These are phyloP conservation scores for Pholiota microspora DNA, from an alignment of 768 basidiomycete species.

Conservation along the genomic window DNA sequence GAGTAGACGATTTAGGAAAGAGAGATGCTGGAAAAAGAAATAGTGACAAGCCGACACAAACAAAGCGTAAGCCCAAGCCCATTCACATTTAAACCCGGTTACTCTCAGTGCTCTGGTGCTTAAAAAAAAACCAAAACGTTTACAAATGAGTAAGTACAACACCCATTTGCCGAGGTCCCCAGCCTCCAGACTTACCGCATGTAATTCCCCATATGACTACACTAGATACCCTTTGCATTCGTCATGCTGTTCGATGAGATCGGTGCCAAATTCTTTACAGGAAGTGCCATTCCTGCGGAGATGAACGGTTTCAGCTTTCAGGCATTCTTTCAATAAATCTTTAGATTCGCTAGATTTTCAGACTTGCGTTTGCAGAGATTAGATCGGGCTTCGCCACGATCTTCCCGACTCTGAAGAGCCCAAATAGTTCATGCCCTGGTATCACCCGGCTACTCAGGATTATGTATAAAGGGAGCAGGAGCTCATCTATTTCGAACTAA, in stretches of 20 bases:
- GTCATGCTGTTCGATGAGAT: conserved; percentile 23
- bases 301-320: conserved; percentile 23
- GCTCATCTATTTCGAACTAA: conserved; percentile 2
- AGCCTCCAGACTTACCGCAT: not conserved
- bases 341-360: conserved; percentile 31
- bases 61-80: not conserved
- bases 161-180: not conserved
- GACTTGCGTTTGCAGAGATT: conserved; percentile 25
- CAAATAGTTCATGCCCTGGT: not conserved
- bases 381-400: conserved; percentile 30
- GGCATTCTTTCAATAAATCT: conserved; percentile 34
- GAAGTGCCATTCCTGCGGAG: conserved; percentile 27
- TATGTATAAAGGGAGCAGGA: conserved; percentile 16
- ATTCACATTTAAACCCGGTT: conserved; percentile 10
- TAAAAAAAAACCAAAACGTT: conserved; percentile 6
- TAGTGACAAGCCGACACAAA: conserved; percentile 7
- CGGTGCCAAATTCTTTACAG: conserved; percentile 25
- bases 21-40: conserved; percentile 22
- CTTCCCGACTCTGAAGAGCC: conserved; percentile 20
- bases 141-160: not conserved
- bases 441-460: not conserved
- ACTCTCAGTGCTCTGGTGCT: not conserved
- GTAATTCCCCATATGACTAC: conserved; percentile 1
- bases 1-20: conserved; percentile 18
- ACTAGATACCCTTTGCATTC: conserved; percentile 9